Conservation (phyloP, 305 asterid species). For the Solanum chacoense region DNA sequence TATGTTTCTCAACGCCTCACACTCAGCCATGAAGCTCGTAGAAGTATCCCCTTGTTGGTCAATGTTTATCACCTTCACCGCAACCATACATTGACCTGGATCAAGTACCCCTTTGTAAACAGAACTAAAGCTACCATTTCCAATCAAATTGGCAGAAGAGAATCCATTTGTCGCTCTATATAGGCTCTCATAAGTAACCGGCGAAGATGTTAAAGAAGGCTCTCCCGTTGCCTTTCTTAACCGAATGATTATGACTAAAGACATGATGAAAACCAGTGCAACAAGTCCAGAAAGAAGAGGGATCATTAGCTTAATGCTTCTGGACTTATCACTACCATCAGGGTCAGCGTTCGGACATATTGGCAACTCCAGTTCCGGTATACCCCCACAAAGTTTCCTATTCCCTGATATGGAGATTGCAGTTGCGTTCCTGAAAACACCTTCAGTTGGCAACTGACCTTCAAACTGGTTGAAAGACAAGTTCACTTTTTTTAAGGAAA, state of each 20-base stretch:
- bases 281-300: slow-evolving; percentile 3
- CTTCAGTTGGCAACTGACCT: not conserved
- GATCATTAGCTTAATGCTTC: slow-evolving; percentile 1
- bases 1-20: slow-evolving; percentile 15
- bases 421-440: not conserved
- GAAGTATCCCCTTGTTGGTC: slow-evolving; percentile 8
- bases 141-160: slow-evolving; percentile 8
- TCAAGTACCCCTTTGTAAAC: slow-evolving; percentile 12
- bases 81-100: slow-evolving; percentile 3
- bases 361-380: slow-evolving; percentile 6
- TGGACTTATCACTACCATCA: not conserved
- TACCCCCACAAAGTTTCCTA: slow-evolving; percentile 14
- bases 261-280: slow-evolving; percentile 1
- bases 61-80: slow-evolving; percentile 27
- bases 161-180: slow-evolving; percentile 11
- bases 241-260: not conserved
- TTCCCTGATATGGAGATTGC: not conserved
- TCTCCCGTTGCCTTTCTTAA: not conserved
- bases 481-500: not conserved
- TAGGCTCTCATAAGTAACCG: slow-evolving; percentile 2
- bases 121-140: slow-evolving; percentile 5
- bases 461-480: slow-evolving; percentile 2
- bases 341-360: not conserved
- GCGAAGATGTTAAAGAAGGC: not conserved
- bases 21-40: slow-evolving; percentile 28